These are phyloP conservation scores for Candida nonsorbophila DNA, from an alignment of 805 yeast genomes.

Conservation along the genomic window DNA sequence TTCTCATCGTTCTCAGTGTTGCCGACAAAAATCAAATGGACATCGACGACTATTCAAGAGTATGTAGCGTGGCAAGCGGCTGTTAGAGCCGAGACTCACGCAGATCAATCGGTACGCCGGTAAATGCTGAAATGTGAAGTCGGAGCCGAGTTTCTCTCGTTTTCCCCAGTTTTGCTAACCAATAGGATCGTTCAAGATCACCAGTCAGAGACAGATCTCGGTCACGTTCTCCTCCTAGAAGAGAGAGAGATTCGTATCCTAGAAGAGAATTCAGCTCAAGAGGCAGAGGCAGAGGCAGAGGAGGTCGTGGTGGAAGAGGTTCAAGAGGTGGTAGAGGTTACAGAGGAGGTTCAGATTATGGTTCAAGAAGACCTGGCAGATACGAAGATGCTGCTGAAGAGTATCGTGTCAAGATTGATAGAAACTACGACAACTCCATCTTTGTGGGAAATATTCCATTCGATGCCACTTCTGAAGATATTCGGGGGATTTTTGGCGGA, in stretches of 20 bases:
- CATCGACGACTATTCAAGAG: conserved; percentile 57
- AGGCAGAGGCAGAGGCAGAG: conserved; percentile 18
- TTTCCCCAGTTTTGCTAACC: too few species aligned
- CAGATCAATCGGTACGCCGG: too few species aligned
- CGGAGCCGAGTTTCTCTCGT: too few species aligned
- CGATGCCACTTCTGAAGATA: conserved; percentile 52
- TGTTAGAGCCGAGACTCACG: too few species aligned
- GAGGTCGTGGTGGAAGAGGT: conserved; percentile 13
- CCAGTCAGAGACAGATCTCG: conserved; percentile 29
- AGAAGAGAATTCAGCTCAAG: conserved; percentile 12
- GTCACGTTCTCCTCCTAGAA: conserved; percentile 12
- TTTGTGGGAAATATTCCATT: conserved; percentile 74
- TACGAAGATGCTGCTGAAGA: conserved; percentile 24
- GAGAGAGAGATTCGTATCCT: conserved; percentile 3
- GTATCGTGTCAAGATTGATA: conserved; percentile 30
- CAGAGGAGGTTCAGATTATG: conserved; percentile 9
- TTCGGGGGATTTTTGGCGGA: conserved; percentile 53
- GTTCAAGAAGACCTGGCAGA: conserved; percentile 13
- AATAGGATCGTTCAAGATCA: conserved; percentile 28
- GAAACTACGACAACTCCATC: conserved; percentile 64
- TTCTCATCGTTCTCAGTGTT: too few species aligned
- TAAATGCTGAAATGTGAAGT: not conserved
- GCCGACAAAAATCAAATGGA: too few species aligned
- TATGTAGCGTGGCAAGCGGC: too few species aligned
- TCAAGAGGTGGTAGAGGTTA: conserved; percentile 12